These are phyloP conservation scores for Phaeolepiota aurea DNA, from an alignment of 768 basidiomycete genomes.

Conservation along the genomic window DNA sequence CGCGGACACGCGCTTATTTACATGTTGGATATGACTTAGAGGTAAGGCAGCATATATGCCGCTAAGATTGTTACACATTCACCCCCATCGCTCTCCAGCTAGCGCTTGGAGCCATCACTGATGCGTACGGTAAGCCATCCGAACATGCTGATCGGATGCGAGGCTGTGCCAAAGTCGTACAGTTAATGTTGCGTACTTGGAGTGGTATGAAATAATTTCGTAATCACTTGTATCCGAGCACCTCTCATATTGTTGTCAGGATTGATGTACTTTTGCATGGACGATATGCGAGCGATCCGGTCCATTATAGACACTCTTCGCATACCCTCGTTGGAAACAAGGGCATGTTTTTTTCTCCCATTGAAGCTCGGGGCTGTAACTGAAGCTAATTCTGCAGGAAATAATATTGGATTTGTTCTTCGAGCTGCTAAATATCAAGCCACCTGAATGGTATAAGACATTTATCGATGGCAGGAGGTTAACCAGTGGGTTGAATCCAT, in stretches of 20 bases:
- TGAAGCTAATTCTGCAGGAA: slow-evolving; percentile 50
- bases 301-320: slow-evolving; percentile 79
- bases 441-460: slow-evolving; percentile 87
- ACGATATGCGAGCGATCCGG: slow-evolving; percentile 78
- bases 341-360: slow-evolving; percentile 41
- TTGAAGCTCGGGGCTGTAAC: slow-evolving; percentile 1
- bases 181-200: slow-evolving; percentile 85
- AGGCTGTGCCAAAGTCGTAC: slow-evolving; percentile 68
- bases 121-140: slow-evolving; percentile 79
- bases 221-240: neutral
- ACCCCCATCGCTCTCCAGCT: slow-evolving; percentile 38
- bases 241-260: slow-evolving; percentile 31
- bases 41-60: slow-evolving; percentile 32
- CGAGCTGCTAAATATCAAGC: slow-evolving; percentile 83
- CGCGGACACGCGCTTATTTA: slow-evolving; percentile 70
- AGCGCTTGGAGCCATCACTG: slow-evolving; percentile 83
- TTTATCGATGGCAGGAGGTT: slow-evolving; percentile 85
- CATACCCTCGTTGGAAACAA: slow-evolving; percentile 80
- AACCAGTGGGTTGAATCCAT: slow-evolving; percentile 52
- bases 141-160: slow-evolving; percentile 77
- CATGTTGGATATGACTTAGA: slow-evolving; percentile 84
- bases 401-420: slow-evolving; percentile 92
- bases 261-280: slow-evolving; percentile 89
- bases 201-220: slow-evolving; percentile 52
- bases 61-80: neutral